phyloP scores from a whole-genome alignment of 306 rosid genomes.

The Medicago arabica region DNA sequence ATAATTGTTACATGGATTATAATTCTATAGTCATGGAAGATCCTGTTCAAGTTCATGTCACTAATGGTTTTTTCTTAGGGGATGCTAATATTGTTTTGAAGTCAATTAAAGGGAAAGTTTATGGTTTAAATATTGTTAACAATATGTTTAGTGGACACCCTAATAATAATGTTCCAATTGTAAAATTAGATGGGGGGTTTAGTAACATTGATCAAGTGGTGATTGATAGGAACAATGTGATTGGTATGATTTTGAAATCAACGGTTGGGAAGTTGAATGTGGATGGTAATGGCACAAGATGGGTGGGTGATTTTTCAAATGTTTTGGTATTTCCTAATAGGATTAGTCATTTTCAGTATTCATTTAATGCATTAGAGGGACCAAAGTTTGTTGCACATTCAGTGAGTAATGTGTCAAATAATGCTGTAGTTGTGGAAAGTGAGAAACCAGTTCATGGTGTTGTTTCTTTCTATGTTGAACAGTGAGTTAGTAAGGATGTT shows the following conservation, averaged over 20 bases:
- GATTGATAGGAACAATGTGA: slow-evolving; percentile 59
- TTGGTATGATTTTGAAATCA: slow-evolving; percentile 56
- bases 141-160: slow-evolving; percentile 60
- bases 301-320: slow-evolving; percentile 64
- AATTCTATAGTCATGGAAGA: slow-evolving; percentile 64
- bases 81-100: slow-evolving; percentile 62
- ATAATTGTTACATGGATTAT: slow-evolving; percentile 65
- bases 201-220: slow-evolving; percentile 58
- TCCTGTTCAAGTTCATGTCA: slow-evolving; percentile 72
- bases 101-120: slow-evolving; percentile 54
- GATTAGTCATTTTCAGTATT: slow-evolving; percentile 57
- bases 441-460: slow-evolving; percentile 40
- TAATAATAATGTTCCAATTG: slow-evolving; percentile 45
- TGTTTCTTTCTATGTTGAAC: slow-evolving; percentile 42
- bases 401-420: slow-evolving; percentile 55
- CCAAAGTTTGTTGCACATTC: slow-evolving; percentile 54
- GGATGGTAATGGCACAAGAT: slow-evolving; percentile 51
- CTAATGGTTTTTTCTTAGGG: slow-evolving; percentile 64
- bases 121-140: slow-evolving; percentile 58
- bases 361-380: slow-evolving; percentile 46
- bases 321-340: slow-evolving; percentile 56
- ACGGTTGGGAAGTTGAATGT: slow-evolving; percentile 55
- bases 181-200: slow-evolving; percentile 54
- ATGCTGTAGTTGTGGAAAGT: slow-evolving; percentile 57
- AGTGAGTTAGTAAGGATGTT: neutral